Evolutionary conservation across 2,329 filamentous ascomycete genomes (phyloP), one percentile per base, ranked within the genome.

Genomic region (Chrysoporthe puriensis): DNA sequence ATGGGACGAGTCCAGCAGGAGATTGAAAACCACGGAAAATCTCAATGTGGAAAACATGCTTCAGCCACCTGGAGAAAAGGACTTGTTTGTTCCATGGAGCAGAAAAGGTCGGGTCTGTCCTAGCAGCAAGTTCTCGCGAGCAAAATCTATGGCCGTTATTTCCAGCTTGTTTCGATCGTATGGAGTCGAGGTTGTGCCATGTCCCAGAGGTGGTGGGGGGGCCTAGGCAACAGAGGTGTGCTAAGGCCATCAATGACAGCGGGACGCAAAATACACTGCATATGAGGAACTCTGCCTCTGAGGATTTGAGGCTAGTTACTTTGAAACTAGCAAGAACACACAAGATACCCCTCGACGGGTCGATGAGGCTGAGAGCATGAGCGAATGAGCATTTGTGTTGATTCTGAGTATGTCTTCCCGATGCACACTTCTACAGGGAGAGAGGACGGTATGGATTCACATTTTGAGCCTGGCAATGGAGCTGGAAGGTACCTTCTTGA

Each of bases 1-100:
- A 2, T 62, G 48, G 58, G 62, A 91, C 86, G 46, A 26, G 2
- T 21, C 18, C 18, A 21, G 36, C 11, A 50, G 61, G 16, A 9
- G 21, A 14, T 2, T 43, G n/a, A 43, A n/a, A n/a, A 16, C 16
- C 18, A 58, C 21, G n/a, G 36, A 21, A 34, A 11, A 21, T 42
- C 9, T 13, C 4, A n/a, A 18, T 1, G 43, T 44, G 5, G 59
- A 62, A 13, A 60, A 26, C 7, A 59, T 66, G 2, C 44, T 18
- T 6, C 21, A 56, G 18, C 21, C 52, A 11, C 54, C 64, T 36
- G 9, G 11, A 16, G 26, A 40, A 34, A 66, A 44, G 26, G 44
- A 40, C 3, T 32, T 57, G 1, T 56, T 26, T 2, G 40, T 66
- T 44, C 64, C 64, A 11, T 66, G 36, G 46, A 50, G 32, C 18